Evolutionary conservation across 176 grass and related monocot species (phyloP).

Genomic region (Carex cristatella): DNA sequence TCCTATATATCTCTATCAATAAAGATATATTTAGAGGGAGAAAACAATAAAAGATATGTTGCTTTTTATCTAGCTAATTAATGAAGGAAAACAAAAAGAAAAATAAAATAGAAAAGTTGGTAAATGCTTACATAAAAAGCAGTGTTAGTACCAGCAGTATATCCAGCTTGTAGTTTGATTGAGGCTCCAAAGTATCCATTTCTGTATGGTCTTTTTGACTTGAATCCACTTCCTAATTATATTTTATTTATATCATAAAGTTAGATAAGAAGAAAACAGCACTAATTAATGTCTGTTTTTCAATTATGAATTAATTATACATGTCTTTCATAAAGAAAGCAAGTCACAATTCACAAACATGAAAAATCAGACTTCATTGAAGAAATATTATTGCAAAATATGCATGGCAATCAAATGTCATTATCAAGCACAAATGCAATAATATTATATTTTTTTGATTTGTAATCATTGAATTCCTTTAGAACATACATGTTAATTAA

Average conservation of each 20-base stretch:
- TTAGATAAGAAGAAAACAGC: neutral
- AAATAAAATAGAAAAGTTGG: neutral
- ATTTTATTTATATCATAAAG: too few species aligned
- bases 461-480: neutral
- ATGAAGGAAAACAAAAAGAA: neutral
- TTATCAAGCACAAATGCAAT: neutral
- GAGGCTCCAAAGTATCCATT: slow-evolving; percentile 81
- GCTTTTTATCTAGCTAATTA: neutral
- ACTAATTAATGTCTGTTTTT: neutral
- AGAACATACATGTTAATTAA: neutral
- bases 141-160: slow-evolving; percentile 89
- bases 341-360: neutral
- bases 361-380: neutral
- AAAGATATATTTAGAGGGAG: neutral
- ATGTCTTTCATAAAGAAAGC: neutral
- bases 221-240: slow-evolving; percentile 66
- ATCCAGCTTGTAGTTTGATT: slow-evolving; percentile 71
- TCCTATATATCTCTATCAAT: neutral
- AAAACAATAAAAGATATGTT: neutral
- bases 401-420: neutral
- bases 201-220: slow-evolving; percentile 54
- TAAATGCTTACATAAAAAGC: slow-evolving; percentile 59
- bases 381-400: neutral
- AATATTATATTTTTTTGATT: neutral
- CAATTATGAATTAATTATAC: neutral